Evolutionary conservation across 2,329 filamentous ascomycete genomes (phyloP).

Genomic region (Xylariaceae sp.): DNA sequence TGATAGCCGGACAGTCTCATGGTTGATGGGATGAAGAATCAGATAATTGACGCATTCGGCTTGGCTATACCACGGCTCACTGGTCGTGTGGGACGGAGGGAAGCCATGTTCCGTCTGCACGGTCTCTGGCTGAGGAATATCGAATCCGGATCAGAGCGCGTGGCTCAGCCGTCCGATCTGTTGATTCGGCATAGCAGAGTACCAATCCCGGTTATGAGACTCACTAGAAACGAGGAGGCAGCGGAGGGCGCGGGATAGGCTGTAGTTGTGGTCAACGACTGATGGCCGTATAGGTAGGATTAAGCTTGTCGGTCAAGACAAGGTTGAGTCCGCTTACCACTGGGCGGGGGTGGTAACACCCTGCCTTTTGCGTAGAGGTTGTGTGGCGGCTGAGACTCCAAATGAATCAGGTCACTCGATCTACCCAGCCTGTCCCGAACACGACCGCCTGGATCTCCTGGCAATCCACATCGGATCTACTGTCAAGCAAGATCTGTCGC

Average conservation of each 20-base stretch:
- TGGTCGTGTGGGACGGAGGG: neutral
- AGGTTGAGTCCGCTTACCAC: neutral
- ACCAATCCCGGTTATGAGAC: conserved; percentile 9
- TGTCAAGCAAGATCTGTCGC: neutral
- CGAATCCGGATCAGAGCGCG: neutral
- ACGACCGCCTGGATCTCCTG: neutral
- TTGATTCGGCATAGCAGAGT: conserved; percentile 1
- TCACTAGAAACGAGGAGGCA: conserved; percentile 10
- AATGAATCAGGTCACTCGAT: neutral
- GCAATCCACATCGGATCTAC: neutral
- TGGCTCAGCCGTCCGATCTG: conserved; percentile 5
- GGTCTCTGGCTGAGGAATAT: no score
- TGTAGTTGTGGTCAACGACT: neutral
- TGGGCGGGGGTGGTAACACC: no score
- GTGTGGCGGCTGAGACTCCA: neutral
- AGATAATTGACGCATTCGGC: neutral
- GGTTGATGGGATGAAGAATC: neutral
- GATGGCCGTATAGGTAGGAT: conserved; percentile 4
- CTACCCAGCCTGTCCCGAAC: neutral
- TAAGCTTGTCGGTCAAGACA: conserved; percentile 1
- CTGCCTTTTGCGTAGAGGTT: no score
- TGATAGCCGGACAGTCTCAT: neutral
- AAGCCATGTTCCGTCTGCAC: neutral
- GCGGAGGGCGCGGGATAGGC: neutral
- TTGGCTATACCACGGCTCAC: neutral